Conservation (phyloP, 2,329 filamentous ascomycete genomes). For the Colletotrichum melonis region DNA sequence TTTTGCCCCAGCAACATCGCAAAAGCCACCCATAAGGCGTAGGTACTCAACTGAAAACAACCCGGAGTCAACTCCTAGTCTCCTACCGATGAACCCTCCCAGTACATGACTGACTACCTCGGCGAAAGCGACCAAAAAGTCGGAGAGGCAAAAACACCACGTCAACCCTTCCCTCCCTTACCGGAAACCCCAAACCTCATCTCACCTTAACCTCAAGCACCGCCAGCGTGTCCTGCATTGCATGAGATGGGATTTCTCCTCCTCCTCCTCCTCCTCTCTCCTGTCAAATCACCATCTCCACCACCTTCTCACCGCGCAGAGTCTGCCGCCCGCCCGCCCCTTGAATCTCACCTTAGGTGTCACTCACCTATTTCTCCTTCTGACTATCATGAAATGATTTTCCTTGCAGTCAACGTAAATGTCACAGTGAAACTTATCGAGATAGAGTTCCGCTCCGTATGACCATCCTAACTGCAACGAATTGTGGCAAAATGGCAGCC, state of each 20-base stretch:
- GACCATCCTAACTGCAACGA: too few species aligned
- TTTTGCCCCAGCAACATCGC: background rate
- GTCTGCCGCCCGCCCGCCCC: background rate
- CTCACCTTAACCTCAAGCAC: conserved; percentile 5
- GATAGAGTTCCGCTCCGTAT: too few species aligned
- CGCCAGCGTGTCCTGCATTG: conserved; percentile 37
- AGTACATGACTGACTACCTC: background rate
- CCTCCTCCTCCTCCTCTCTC: background rate
- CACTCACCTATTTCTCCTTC: background rate
- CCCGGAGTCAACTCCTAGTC: background rate
- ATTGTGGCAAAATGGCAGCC: background rate
- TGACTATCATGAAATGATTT: too few species aligned
- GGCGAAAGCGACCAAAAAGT: background rate
- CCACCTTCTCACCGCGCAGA: background rate
- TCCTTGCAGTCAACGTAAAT: too few species aligned
- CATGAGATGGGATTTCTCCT: conserved; percentile 22
- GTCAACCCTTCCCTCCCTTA: background rate
- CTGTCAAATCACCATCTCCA: background rate
- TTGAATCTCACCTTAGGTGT: background rate
- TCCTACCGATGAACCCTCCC: background rate
- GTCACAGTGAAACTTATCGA: too few species aligned
- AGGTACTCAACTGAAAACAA: background rate
- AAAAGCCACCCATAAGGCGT: background rate
- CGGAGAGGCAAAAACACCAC: conserved; percentile 14
- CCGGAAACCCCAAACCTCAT: background rate